Base-by-base conservation (phyloP, 805 yeast species). In the Yarrowia sp. region DNA sequence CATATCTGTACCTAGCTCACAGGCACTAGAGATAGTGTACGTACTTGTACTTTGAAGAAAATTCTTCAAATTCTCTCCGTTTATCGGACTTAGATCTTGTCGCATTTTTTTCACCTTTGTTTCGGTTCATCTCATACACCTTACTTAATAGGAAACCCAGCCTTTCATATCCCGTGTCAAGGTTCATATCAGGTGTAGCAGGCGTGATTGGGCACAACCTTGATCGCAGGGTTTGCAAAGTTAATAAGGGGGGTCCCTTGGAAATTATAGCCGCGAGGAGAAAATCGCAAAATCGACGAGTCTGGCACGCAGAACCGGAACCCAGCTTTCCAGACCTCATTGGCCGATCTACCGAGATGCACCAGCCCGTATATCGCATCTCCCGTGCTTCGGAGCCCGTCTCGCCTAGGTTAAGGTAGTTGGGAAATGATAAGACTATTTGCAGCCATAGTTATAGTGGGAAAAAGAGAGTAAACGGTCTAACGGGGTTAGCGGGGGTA, bases 131-230 rank as follows among this genome's bases (percentile, higher is more conserved):
- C 64, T 58, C 64, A 43, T 58, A 32, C n/a, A 58, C 64, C 64
- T 58, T 42, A 58, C 64, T 58, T 32, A 32, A 32, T 58, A 58
- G 64, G 64, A 15, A 58, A 43, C 8, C 36, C 14, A 8, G 22
- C 19, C 32, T 26, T 26, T 26, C 32, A 26, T 26, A 26, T 26
- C 32, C 32, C 32, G 32, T 45, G 48, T 16, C 58, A 52, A 52
- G 43, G 58, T 36, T 52, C 38, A 5, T 5, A 5, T 8, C 19
- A 10, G 10, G 10, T 12, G 14, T 55, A 26, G 9, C 41, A 41
- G 64, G 42, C 40, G 50, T 58, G 50, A 43, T 58, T 58, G 64
- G 49, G 40, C 15, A 22, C 12, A 58, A 58, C 64, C 50, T 43
- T 58, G 64, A 42, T 42, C 16, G 4, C 43, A 14, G 26, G 12